Conservation (phyloP, 2,329 filamentous ascomycete species). For the Aspergillus aculeatus region DNA sequence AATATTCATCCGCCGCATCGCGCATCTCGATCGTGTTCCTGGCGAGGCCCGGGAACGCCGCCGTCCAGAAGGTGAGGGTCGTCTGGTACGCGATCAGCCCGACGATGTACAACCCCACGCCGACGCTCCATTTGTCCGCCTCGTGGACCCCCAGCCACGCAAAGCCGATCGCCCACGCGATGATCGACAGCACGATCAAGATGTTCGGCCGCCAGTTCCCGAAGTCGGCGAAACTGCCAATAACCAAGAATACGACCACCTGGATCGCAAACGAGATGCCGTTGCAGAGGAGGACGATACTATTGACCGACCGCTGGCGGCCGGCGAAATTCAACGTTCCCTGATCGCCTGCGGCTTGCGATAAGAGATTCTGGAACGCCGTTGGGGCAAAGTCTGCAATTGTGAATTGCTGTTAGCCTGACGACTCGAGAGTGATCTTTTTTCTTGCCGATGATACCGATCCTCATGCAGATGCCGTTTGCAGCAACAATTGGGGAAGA, state of each 20-base stretch:
- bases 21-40: conserved; percentile 55
- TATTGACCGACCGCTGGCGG: conserved; percentile 59
- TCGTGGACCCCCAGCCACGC: conserved; percentile 66
- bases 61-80: conserved; percentile 67
- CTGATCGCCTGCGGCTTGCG: conserved; percentile 57
- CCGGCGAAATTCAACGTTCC: conserved; percentile 58
- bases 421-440: neutral
- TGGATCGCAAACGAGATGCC: conserved; percentile 69
- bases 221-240: conserved; percentile 59
- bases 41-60: conserved; percentile 60
- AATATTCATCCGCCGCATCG: conserved; percentile 50
- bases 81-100: conserved; percentile 67
- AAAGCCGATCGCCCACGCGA: conserved; percentile 65
- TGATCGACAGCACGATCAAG: conserved; percentile 58
- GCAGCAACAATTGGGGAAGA: neutral
- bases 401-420: neutral
- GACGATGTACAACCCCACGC: conserved; percentile 63
- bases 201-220: conserved; percentile 64
- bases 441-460: neutral
- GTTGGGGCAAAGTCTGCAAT: conserved; percentile 58
- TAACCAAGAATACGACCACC: conserved; percentile 51
- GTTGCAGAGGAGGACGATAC: conserved; percentile 64
- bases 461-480: too few relatives aligned
- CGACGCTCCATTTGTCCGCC: conserved; percentile 59
- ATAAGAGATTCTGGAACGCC: conserved; percentile 64